Evolutionary conservation across 371 early-diverging fungal genomes (phyloP), one percentile per base, ranked within the genome.

Genomic region (Circinella umbellata): DNA sequence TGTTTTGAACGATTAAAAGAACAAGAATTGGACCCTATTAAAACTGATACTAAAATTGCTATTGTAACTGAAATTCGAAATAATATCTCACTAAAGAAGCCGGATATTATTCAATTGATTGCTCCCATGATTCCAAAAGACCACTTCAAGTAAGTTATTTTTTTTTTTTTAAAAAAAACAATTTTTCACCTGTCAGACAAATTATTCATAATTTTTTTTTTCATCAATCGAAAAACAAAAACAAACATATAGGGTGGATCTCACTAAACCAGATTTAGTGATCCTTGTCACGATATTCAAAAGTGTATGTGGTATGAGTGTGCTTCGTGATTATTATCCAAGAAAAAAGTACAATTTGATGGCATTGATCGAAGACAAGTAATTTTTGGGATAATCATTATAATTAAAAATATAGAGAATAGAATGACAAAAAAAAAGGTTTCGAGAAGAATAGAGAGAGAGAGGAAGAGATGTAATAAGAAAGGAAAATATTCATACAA

Each of bases 241-340:
- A 42, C 42, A 42, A 42, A 42, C 42, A 42, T 9, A n/a, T 59
- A 84, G 79, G 36, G 66, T 87, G n/a, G 68, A 86, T 62, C 73
- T 87, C 34, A 81, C 69, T 18, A 74, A 78, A 18, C 88, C 88
- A 10, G 76, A 79, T 15, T 20, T 74, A 46, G 88, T 87, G 0
- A 77, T 88, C 35, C 84, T 83, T 63, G 71, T 78, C 37, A 75
- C 80, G 5, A 72, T 88, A 14, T 88, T 86, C 73, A 88, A 88
- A 65, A 85, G 85, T 60, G 84, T 80, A n/a, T 84, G 84, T 62
- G 85, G 86, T 3, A 78, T 86, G 57, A 75, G 80, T 27, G 75
- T 85, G 11, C 61, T 86, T 27, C 69, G 73, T 35, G 72, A 80
- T 7, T 86, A 85, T 61, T 86, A 84, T 55, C 69, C 74, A 67